These are phyloP conservation scores for Inonotus hispidus DNA, from an alignment of 1,284 basidiomycete genomes.

Conservation along the genomic window DNA sequence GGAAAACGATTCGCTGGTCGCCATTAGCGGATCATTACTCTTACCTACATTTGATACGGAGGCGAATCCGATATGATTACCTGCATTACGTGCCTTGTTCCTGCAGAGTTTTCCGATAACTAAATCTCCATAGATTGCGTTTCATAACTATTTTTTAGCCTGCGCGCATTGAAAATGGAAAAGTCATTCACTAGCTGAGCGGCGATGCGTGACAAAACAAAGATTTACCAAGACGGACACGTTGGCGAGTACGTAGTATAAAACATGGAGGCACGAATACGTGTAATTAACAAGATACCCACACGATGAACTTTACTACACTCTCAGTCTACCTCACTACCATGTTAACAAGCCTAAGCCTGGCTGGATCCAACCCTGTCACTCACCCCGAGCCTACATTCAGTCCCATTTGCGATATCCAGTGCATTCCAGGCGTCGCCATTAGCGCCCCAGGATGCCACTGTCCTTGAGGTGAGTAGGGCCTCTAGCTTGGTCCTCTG, in stretches of 20 bases:
- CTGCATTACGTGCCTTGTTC: neutral
- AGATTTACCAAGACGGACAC: neutral
- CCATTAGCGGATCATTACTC: neutral
- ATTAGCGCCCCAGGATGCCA: conserved; percentile 9
- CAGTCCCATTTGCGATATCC: conserved; percentile 7
- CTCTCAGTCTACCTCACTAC: conserved; percentile 6
- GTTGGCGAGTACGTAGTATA: neutral
- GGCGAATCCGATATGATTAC: neutral
- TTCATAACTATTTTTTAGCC: neutral
- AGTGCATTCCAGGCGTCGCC: conserved; percentile 6
- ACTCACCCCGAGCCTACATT: neutral
- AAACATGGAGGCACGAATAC: neutral
- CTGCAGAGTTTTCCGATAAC: neutral
- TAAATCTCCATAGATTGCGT: neutral
- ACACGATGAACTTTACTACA: conserved; percentile 13
- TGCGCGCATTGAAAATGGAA: neutral
- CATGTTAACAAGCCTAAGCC: neutral
- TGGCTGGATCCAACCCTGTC: conserved; percentile 5
- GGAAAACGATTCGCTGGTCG: neutral
- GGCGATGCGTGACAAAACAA: neutral
- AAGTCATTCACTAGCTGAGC: neutral
- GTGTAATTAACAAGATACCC: neutral
- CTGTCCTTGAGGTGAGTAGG: conserved; percentile 11
- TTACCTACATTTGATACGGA: neutral
- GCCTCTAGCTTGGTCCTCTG: neutral